Conservation (phyloP, 805 yeast genomes). For the Candida arabinofermentans region DNA sequence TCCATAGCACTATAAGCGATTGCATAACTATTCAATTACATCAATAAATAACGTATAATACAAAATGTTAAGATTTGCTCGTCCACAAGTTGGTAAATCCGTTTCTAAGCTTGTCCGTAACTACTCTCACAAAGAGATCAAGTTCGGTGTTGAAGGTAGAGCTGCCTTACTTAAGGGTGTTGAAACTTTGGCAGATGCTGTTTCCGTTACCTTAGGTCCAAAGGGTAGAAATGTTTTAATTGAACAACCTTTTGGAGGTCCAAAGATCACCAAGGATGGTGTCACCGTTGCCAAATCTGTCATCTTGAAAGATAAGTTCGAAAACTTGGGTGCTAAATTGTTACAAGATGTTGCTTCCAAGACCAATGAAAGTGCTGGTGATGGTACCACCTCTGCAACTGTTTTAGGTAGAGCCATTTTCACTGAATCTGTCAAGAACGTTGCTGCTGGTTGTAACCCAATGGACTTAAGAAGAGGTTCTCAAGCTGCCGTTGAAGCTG, state of each 20-base stretch:
- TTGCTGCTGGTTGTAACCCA: conserved; percentile 98
- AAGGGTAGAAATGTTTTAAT: conserved; percentile 96
- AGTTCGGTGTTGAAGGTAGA: conserved; percentile 96
- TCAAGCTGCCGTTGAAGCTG: conserved; percentile 94
- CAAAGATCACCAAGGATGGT: conserved; percentile 99
- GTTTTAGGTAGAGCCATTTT: conserved; percentile 93
- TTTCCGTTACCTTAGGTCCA: conserved; percentile 94
- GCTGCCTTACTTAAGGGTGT: conserved; percentile 93
- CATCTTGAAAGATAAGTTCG: conserved; percentile 81
- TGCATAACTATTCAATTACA: too few species aligned
- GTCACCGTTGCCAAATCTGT: conserved; percentile 92
- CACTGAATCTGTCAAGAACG: conserved; percentile 92
- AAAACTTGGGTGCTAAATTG: conserved; percentile 93
- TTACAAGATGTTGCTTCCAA: conserved; percentile 95
- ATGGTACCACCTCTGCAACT: conserved; percentile 97
- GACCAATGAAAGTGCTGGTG: conserved; percentile 98
- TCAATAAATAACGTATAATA: not conserved
- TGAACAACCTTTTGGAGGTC: conserved; percentile 95
- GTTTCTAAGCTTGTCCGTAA: conserved; percentile 42
- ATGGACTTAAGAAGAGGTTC: conserved; percentile 97
- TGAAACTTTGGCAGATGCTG: conserved; percentile 92
- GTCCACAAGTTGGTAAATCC: conserved; percentile 39
- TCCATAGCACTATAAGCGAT: too few species aligned
- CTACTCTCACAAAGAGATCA: conserved; percentile 82
- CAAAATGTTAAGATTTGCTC: conserved; percentile 46